Percentiles rank a stretch among this genome's conserved stretches.
Conservation (phyloP, 306 rosid species). For the Quercus wislizeni region DNA sequence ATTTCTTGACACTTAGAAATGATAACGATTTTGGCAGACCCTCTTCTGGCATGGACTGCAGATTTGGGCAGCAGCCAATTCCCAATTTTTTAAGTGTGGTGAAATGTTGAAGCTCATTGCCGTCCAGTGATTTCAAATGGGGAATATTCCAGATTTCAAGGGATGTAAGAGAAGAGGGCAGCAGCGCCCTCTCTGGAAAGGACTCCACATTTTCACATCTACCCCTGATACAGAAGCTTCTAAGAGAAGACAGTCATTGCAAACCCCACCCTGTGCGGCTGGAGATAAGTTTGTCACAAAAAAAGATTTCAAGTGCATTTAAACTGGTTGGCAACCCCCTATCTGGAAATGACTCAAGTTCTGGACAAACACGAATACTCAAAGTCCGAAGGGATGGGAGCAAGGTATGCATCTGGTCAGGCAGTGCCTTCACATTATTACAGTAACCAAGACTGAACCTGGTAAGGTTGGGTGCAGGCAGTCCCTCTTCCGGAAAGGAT, state of each 20-base stretch:
- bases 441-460: not conserved
- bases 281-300: not conserved
- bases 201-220: conserved; percentile 4
- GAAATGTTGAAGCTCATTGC: conserved; percentile 10
- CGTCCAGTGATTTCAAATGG: not conserved
- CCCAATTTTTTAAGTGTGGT: not conserved
- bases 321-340: not conserved
- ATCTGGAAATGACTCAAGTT: conserved; percentile 8
- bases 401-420: conserved; percentile 16
- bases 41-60: not conserved
- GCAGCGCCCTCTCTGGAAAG: conserved; percentile 7
- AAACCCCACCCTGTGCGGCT: not conserved
- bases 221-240: not conserved
- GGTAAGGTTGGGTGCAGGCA: conserved; percentile 7
- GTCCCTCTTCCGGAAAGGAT: conserved; percentile 20
- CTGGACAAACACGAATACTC: fast-evolving
- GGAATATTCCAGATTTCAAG: not conserved
- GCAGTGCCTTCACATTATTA: conserved; percentile 1
- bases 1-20: not conserved
- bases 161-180: not conserved
- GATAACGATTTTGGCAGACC: not conserved
- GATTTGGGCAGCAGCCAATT: not conserved
- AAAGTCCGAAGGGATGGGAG: not conserved
- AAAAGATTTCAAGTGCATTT: not conserved
- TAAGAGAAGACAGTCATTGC: not conserved